These are phyloP conservation scores for Scenedesmus sp. DNA, from an alignment of 163 green algal species.

Conservation along the genomic window DNA sequence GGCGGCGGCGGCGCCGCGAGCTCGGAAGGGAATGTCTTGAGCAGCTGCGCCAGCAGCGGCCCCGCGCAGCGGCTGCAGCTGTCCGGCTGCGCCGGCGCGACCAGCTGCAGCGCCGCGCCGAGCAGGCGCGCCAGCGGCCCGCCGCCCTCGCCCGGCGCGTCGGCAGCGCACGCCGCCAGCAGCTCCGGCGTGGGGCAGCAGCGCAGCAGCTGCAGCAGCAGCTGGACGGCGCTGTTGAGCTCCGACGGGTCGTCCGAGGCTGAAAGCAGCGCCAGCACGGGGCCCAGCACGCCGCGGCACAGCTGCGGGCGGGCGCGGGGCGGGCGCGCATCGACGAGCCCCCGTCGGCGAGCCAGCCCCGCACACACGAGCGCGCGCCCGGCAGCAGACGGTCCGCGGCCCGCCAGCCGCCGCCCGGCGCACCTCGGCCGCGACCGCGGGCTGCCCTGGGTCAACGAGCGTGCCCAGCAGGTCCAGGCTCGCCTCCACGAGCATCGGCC, in stretches of 20 bases:
- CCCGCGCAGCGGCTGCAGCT: slow-evolving; percentile 19
- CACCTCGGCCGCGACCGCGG: slow-evolving; percentile 56
- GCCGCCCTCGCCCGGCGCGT: slow-evolving; percentile 51
- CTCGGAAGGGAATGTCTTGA: slow-evolving; percentile 40
- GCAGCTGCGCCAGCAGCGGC: slow-evolving; percentile 45
- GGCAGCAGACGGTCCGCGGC: slow-evolving; percentile 57
- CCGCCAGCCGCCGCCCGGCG: slow-evolving; percentile 44
- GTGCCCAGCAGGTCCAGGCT: slow-evolving; percentile 74
- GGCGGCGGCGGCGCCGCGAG: background rate
- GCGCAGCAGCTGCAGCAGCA: slow-evolving; percentile 53
- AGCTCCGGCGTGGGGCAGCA: slow-evolving; percentile 26
- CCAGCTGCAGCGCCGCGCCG: slow-evolving; percentile 50
- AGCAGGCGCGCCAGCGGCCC: slow-evolving; percentile 49
- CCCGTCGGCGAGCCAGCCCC: too few relatives aligned
- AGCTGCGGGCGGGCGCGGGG: slow-evolving; percentile 18
- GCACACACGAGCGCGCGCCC: slow-evolving; percentile 8
- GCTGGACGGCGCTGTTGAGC: slow-evolving; percentile 34
- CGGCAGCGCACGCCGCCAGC: slow-evolving; percentile 18
- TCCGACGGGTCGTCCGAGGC: slow-evolving; percentile 25
- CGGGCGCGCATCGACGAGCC: too few relatives aligned
- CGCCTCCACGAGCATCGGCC: slow-evolving; percentile 69
- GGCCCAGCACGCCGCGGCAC: slow-evolving; percentile 8
- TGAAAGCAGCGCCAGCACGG: slow-evolving; percentile 36
- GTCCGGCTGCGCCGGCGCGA: slow-evolving; percentile 58
- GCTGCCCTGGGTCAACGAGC: slow-evolving; percentile 57